These are phyloP conservation scores for Pogostemon cablin DNA, from an alignment of 257 asterid species.

Conservation along the genomic window DNA sequence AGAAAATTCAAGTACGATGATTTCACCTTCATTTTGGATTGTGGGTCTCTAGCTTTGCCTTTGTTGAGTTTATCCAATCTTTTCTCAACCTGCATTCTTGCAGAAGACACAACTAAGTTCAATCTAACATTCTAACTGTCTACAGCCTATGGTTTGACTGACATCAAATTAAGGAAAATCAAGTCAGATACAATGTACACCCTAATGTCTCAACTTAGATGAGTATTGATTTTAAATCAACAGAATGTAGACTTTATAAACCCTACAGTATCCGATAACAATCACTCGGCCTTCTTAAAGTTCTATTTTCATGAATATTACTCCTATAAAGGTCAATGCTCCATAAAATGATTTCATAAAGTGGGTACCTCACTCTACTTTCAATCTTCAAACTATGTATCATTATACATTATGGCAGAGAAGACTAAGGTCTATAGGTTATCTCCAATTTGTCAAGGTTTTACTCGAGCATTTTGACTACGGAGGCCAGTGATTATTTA, in stretches of 20 bases:
- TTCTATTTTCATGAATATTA: constrained; percentile 26
- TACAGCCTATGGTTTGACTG: not conserved
- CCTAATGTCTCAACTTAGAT: constrained; percentile 13
- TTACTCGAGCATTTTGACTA: constrained; percentile 6
- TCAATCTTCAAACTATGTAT: not conserved
- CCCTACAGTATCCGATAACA: constrained; percentile 1
- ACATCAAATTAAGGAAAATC: constrained; percentile 1
- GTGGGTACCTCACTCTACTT: not conserved
- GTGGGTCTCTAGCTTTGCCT: constrained; percentile 83
- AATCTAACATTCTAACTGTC: constrained; percentile 30
- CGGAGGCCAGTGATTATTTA: not conserved
- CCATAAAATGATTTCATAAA: constrained; percentile 14
- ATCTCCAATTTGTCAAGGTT: constrained; percentile 8
- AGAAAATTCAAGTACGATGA: constrained; percentile 23
- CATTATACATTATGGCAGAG: not conserved
- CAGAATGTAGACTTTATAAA: constrained; percentile 7
- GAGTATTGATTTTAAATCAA: constrained; percentile 6
- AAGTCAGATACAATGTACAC: constrained; percentile 7
- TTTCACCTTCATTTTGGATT: constrained; percentile 76
- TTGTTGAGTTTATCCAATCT: constrained; percentile 91
- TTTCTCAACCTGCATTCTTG: constrained; percentile 95
- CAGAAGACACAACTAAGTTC: constrained; percentile 46
- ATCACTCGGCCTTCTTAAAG: not conserved
- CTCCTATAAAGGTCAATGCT: constrained; percentile 12
- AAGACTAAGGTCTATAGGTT: constrained; percentile 2